These are phyloP conservation scores for Raphanus raphanistrum DNA, from an alignment of 345 rosid species.

Conservation along the genomic window DNA sequence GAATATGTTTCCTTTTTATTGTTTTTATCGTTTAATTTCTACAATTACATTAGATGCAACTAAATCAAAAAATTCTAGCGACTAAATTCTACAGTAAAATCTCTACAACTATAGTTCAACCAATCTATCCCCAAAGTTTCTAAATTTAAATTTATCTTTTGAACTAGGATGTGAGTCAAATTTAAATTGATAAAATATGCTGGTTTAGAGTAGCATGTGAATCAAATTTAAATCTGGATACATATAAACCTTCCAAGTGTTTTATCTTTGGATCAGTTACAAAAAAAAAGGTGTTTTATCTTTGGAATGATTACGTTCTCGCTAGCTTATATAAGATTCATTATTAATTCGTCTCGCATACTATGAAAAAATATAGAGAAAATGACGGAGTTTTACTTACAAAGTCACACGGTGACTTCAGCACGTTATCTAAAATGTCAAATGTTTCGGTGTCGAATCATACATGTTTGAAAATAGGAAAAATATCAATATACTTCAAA, in stretches of 20 bases:
- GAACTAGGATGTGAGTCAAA: no score
- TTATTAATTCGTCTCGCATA: constrained; percentile 18
- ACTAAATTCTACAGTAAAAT: no score
- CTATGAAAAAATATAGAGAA: constrained; percentile 1
- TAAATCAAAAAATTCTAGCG: no score
- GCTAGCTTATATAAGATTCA: not conserved
- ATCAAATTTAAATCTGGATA: constrained; percentile 1
- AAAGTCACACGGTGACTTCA: constrained; percentile 18
- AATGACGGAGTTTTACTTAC: not conserved
- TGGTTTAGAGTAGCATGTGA: not conserved
- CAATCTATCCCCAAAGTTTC: no score
- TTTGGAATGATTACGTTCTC: not conserved
- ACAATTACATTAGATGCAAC: no score
- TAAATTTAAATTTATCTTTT: no score
- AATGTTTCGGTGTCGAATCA: constrained; percentile 40
- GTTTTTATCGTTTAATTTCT: no score
- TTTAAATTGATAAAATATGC: not conserved
- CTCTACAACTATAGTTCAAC: no score
- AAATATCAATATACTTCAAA: not conserved
- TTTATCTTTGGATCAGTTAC: not conserved
- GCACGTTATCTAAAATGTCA: constrained; percentile 37
- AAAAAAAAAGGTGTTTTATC: not conserved
- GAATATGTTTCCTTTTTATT: no score
- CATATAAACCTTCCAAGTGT: not conserved
- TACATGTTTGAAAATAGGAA: not conserved